Percentiles rank a stretch among this genome's conserved stretches.
Conservation (phyloP, 805 yeast species). For the Ogataea pilisensis region DNA sequence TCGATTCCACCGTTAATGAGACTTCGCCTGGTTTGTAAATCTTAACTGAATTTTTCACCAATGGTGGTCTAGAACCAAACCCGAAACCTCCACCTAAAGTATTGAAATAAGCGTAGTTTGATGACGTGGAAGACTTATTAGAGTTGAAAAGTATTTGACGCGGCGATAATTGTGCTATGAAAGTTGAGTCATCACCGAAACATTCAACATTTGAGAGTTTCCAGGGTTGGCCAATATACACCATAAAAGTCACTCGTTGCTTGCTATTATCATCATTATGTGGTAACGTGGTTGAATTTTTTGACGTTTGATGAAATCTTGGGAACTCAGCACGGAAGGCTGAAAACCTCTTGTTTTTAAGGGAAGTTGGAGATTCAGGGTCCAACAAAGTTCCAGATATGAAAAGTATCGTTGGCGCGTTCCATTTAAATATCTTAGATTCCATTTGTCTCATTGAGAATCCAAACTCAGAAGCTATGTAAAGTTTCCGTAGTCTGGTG, state of each 20-base stretch:
- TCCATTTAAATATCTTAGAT: slow-evolving; percentile 82
- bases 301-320: slow-evolving; percentile 28
- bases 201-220: slow-evolving; percentile 60
- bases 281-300: slow-evolving; percentile 8
- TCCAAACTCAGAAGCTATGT: slow-evolving; percentile 72
- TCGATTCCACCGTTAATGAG: slow-evolving; percentile 71
- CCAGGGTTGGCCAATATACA: slow-evolving; percentile 74
- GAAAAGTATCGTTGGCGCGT: slow-evolving; percentile 73
- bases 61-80: slow-evolving; percentile 69
- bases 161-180: slow-evolving; percentile 68
- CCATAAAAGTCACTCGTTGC: slow-evolving; percentile 50
- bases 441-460: slow-evolving; percentile 87
- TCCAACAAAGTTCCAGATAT: slow-evolving; percentile 59
- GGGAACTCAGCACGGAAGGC: slow-evolving; percentile 50
- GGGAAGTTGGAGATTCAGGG: slow-evolving; percentile 25
- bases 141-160: slow-evolving; percentile 47
- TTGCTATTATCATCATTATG: slow-evolving; percentile 33
- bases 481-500: slow-evolving; percentile 54
- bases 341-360: slow-evolving; percentile 43
- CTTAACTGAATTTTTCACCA: slow-evolving; percentile 40
- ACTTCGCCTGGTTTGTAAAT: slow-evolving; percentile 66
- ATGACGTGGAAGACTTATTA: slow-evolving; percentile 19
- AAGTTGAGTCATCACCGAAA: slow-evolving; percentile 60
- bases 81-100: slow-evolving; percentile 80
- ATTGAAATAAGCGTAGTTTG: slow-evolving; percentile 55